Evolutionary conservation across 2,329 filamentous ascomycete genomes (phyloP).

Genomic region (Scortechinia acanthostroma): DNA sequence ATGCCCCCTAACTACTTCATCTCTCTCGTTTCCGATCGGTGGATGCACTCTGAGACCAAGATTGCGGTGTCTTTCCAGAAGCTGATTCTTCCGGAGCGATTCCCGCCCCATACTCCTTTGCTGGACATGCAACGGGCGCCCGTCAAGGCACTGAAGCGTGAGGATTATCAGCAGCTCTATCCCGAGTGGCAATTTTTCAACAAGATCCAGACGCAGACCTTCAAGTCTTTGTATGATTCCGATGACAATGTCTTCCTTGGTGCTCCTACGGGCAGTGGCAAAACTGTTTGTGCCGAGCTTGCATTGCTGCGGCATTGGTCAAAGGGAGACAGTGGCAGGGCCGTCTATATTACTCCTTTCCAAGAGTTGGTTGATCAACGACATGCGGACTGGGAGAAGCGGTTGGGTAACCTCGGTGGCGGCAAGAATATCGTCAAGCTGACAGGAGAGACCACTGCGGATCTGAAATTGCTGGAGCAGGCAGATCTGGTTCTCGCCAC

Average conservation of each 20-base stretch:
- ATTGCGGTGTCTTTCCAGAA: constrained; percentile 92
- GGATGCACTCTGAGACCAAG: constrained; percentile 97
- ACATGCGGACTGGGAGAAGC: constrained; percentile 76
- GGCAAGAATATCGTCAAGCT: constrained; percentile 89
- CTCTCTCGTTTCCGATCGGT: constrained; percentile 85
- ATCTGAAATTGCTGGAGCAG: constrained; percentile 79
- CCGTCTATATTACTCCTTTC: constrained; percentile 90
- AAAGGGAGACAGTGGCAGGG: constrained; percentile 63
- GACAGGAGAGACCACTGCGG: constrained; percentile 83
- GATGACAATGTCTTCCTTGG: constrained; percentile 92
- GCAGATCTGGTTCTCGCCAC: constrained; percentile 89
- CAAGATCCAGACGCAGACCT: constrained; percentile 93
- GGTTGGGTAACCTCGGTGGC: constrained; percentile 65
- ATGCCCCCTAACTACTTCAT: constrained; percentile 99
- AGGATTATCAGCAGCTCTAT: constrained; percentile 77
- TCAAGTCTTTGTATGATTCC: constrained; percentile 83
- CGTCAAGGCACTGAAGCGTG: constrained; percentile 77
- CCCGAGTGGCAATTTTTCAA: constrained; percentile 84
- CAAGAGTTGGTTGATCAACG: constrained; percentile 84
- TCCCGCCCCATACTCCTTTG: constrained; percentile 85
- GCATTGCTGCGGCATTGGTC: constrained; percentile 84
- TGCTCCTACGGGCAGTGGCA: constrained; percentile 88
- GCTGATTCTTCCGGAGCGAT: constrained; percentile 86
- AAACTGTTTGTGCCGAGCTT: constrained; percentile 95
- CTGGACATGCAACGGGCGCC: constrained; percentile 87